These are phyloP conservation scores for Chaetomidium leptoderma DNA, from an alignment of 495 filamentous ascomycete species.

Conservation along the genomic window DNA sequence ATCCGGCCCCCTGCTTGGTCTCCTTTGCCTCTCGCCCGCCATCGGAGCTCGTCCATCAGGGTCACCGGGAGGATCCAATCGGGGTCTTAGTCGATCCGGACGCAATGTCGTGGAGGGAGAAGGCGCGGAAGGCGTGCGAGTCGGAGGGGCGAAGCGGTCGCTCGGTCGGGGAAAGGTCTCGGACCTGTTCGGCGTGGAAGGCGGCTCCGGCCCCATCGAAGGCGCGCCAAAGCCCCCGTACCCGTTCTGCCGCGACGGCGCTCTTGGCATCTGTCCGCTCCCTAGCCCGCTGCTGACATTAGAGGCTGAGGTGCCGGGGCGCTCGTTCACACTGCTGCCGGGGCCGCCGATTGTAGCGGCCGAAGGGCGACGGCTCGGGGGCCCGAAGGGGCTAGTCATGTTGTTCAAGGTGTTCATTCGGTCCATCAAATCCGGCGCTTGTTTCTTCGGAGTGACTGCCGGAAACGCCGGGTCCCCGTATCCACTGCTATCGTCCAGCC, in stretches of 20 bases:
- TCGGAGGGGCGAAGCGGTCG: conserved; percentile 33
- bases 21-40: conserved; percentile 31
- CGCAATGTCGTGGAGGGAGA: conserved; percentile 23
- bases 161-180: conserved; percentile 52
- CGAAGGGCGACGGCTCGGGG: conserved; percentile 31
- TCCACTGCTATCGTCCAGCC: conserved; percentile 50
- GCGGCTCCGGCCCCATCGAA: conserved; percentile 29
- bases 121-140: conserved; percentile 48
- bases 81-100: conserved; percentile 34
- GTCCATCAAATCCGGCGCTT: conserved; percentile 49
- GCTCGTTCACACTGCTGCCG: conserved; percentile 20
- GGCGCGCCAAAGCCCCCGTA: conserved; percentile 49
- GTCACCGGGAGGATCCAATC: conserved; percentile 28
- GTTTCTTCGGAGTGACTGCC: conserved; percentile 38
- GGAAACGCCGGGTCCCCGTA: conserved; percentile 37
- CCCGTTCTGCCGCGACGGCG: conserved; percentile 45
- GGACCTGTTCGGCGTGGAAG: conserved; percentile 44
- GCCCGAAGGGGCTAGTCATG: conserved; percentile 58
- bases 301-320: conserved; percentile 42
- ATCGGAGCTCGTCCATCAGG: conserved; percentile 17
- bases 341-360: conserved; percentile 18
- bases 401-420: conserved; percentile 55
- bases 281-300: conserved; percentile 39
- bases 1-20: conserved; percentile 48
- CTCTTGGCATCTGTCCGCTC: conserved; percentile 34